Evolutionary conservation across 768 basidiomycete species (phyloP).

Genomic region (Suillus decipiens): DNA sequence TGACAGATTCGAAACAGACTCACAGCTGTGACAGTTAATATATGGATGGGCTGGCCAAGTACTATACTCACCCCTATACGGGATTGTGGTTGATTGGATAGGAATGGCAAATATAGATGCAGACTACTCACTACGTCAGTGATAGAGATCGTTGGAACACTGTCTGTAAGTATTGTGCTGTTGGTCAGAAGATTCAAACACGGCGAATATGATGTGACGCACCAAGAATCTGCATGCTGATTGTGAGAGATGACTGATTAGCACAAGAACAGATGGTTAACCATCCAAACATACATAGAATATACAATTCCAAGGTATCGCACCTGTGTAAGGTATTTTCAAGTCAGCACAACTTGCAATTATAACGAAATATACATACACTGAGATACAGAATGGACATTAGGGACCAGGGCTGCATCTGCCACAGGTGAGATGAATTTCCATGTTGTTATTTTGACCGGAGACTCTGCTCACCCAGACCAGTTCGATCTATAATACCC

Average conservation of each 20-base stretch:
- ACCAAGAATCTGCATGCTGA: not conserved
- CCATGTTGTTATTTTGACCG: not conserved
- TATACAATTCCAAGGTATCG: not conserved
- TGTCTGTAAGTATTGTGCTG: not conserved
- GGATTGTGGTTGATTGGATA: not conserved
- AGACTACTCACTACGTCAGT: not conserved
- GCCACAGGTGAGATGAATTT: not conserved
- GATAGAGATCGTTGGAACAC: not conserved
- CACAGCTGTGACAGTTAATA: not conserved
- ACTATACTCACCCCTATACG: not conserved
- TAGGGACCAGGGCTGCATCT: not conserved
- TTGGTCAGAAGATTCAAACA: not conserved
- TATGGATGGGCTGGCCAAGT: not conserved
- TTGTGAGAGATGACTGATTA: not conserved
- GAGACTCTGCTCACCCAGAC: conserved; percentile 2
- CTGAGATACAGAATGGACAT: conserved; percentile 4
- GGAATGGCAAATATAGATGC: not conserved
- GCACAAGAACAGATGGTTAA: not conserved
- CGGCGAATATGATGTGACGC: not conserved
- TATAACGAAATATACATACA: not conserved
- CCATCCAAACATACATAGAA: not conserved
- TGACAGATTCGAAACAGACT: not conserved
- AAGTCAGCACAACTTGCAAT: not conserved
- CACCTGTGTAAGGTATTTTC: not conserved
- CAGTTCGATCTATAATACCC: not conserved